Evolutionary conservation across 169 alveolate species (phyloP), one percentile per base, ranked within the genome.

Genomic region (Plasmodium chabaudi): DNA sequence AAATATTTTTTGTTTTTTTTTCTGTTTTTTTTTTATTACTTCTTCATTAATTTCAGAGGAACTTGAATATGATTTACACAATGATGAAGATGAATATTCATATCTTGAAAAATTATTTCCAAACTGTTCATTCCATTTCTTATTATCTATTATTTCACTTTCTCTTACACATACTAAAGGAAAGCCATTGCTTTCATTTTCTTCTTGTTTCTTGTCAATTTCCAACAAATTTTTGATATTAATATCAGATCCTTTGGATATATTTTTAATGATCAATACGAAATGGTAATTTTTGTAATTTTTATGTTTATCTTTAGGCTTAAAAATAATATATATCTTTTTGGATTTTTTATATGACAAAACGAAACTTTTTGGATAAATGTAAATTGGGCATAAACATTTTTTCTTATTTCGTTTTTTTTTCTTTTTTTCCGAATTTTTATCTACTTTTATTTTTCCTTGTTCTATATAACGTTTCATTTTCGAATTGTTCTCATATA

Each of bases 261-360:
- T 3, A 56, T 79, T 34, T 61, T 79, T 79, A 15, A 79, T 9
- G 5, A 53, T 23, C 47, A 79, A 55, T 42, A 79, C 42, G 27
- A 79, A 79, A 60, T 71, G 68, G 47, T 79, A 79, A 79, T 79
- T 79, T 61, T 79, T 17, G 61, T 51, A 79, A 79, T 79, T 79
- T 67, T 65, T 51, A 47, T 79, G 89, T 49, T 67, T 65, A 39
- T 79, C 82, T 49, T 61, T 56, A 13, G 89, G 89, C 25, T 47
- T 79, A 59, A 79, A 79, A 65, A 79, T 53, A 9, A 79, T 67
- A 17, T 46, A 67, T 79, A 79, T 55, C 23, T 67, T 79, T 56
- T 79, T 51, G 9, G 72, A 39, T 42, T 56, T 65, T 42, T 79
- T 79, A 42, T 79, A 79, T 6, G 82, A 65, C 47, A 79, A 67